phyloP scores from a whole-genome alignment of 768 basidiomycete genomes.

The Saitozyma sp. region DNA sequence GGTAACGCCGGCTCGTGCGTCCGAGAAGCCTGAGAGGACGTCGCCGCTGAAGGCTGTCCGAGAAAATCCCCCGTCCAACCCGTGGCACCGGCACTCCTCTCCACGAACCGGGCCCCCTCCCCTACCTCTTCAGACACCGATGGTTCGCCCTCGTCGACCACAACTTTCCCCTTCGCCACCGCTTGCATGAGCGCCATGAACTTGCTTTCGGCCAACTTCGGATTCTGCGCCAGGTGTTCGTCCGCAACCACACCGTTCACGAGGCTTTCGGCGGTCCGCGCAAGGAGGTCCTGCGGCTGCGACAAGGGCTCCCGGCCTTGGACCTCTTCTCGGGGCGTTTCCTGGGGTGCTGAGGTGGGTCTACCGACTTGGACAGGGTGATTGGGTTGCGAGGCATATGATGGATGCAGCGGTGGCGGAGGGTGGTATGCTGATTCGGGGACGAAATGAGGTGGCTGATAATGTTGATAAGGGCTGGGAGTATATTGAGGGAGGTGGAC shows the following conservation, averaged over 20 bases:
- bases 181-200: slow-evolving; percentile 30
- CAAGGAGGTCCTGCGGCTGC: slow-evolving; percentile 27
- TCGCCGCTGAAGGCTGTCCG: not conserved
- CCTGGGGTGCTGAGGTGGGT: not conserved
- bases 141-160: slow-evolving; percentile 23
- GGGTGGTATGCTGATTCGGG: not conserved
- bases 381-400: not conserved
- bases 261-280: slow-evolving; percentile 25
- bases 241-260: slow-evolving; percentile 6
- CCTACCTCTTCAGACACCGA: slow-evolving; percentile 20
- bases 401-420: too few relatives aligned
- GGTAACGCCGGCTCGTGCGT: not conserved
- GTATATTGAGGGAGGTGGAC: not conserved
- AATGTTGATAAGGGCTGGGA: not conserved
- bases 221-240: slow-evolving; percentile 17
- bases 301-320: slow-evolving; percentile 3
- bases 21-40: slow-evolving; percentile 1
- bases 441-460: not conserved
- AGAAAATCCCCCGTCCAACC: slow-evolving; percentile 31
- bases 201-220: slow-evolving; percentile 35
- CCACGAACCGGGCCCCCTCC: slow-evolving; percentile 25
- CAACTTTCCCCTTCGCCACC: slow-evolving; percentile 18
- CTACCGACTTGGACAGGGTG: not conserved
- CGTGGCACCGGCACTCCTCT: not conserved
- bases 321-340: not conserved